A percentile compares a stretch with the other conserved stretches of the same genome.
phyloP scores from a whole-genome alignment of 148 eudicot species.

The Camellia japonica region DNA sequence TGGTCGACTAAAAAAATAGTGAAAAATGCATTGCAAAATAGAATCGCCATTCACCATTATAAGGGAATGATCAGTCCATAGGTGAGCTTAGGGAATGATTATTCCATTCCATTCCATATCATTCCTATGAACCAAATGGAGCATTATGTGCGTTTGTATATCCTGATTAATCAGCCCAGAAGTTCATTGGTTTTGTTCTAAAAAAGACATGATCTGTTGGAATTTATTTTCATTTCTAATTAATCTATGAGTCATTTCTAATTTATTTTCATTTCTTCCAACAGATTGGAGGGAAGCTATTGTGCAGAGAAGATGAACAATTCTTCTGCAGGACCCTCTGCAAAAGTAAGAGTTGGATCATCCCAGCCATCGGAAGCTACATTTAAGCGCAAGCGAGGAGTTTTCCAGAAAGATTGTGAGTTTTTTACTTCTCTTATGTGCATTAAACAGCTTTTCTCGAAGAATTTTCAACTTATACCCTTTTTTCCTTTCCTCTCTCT shows the following conservation, averaged over 20 bases:
- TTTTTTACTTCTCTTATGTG: neutral
- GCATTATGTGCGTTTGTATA: too few species aligned
- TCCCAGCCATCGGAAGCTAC: conserved; percentile 58
- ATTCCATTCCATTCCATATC: too few species aligned
- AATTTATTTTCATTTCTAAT: neutral
- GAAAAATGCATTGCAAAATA: too few species aligned
- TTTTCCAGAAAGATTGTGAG: conserved; percentile 92
- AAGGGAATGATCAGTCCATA: too few species aligned
- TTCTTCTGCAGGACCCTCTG: conserved; percentile 45
- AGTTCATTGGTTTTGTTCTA: too few species aligned
- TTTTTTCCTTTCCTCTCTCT: neutral
- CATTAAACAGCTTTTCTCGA: neutral
- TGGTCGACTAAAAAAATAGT: too few species aligned
- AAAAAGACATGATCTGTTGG: neutral
- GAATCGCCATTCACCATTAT: too few species aligned
- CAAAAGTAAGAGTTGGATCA: conserved; percentile 59
- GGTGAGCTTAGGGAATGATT: too few species aligned
- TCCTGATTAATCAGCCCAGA: too few species aligned
- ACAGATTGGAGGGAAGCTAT: neutral
- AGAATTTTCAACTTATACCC: neutral
- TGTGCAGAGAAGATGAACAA: conserved; percentile 27
- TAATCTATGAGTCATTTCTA: neutral
- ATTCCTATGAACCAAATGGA: too few species aligned
- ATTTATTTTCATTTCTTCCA: neutral
- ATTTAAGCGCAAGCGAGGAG: conserved; percentile 82